Conservation (phyloP, 768 basidiomycete species). For the Hygrophorus pudorinus region DNA sequence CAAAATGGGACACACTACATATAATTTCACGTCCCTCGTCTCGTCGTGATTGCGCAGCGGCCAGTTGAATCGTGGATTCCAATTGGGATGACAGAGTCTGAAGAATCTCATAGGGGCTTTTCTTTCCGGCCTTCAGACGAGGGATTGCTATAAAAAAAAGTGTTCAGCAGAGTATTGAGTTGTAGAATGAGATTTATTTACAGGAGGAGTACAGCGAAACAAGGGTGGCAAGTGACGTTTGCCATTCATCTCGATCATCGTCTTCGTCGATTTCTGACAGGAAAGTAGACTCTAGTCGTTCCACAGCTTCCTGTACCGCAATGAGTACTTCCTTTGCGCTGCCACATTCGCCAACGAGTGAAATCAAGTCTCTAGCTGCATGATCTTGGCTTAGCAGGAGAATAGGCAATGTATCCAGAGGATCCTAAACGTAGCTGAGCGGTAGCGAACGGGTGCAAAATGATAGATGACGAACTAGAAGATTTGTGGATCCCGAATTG, state of each 20-base stretch:
- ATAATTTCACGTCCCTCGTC: slow-evolving; percentile 27
- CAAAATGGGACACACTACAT: slow-evolving; percentile 18
- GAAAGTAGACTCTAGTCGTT: slow-evolving; percentile 22
- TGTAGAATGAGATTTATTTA: slow-evolving; percentile 13
- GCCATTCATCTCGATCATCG: slow-evolving; percentile 13
- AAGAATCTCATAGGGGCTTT: slow-evolving; percentile 32
- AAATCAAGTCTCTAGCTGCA: slow-evolving; percentile 28
- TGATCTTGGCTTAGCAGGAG: slow-evolving; percentile 28
- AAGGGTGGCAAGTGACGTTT: slow-evolving; percentile 23
- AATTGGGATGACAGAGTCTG: slow-evolving; percentile 29
- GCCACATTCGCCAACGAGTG: slow-evolving; percentile 29
- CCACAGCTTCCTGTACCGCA: slow-evolving; percentile 34
- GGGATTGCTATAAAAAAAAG: slow-evolving; percentile 28
- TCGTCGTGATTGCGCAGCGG: slow-evolving; percentile 15
- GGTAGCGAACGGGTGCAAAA: not conserved
- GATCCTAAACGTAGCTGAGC: slow-evolving; percentile 25
- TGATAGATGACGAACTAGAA: slow-evolving; percentile 12
- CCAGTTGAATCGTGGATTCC: slow-evolving; percentile 19
- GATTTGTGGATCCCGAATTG: slow-evolving; percentile 14
- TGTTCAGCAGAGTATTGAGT: not conserved
- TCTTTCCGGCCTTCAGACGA: slow-evolving; percentile 32
- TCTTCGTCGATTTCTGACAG: slow-evolving; percentile 2
- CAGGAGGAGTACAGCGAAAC: slow-evolving; percentile 30
- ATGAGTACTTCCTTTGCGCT: slow-evolving; percentile 39
- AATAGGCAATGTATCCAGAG: slow-evolving; percentile 31